Conservation (phyloP, 441 rosid genomes). For the Gossypium gossypioides region DNA sequence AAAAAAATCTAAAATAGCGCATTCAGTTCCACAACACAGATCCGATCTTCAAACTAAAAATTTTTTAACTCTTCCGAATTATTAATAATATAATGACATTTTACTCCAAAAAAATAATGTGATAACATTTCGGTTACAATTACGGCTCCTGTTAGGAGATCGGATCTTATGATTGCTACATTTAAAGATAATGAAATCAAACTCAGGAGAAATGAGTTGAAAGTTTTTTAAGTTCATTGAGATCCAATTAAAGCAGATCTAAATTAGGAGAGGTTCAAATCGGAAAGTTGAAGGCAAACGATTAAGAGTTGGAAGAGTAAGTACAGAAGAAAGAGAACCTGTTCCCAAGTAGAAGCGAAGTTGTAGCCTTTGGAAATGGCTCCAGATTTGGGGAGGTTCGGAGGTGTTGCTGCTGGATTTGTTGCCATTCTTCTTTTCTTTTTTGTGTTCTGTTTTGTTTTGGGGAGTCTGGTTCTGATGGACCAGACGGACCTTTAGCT, state of each 20-base stretch:
- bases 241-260: constrained; percentile 15
- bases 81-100: neutral
- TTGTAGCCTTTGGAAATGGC: constrained; percentile 87
- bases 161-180: neutral
- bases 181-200: neutral
- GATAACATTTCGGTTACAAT: neutral
- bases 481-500: neutral
- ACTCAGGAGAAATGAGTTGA: neutral
- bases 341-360: constrained; percentile 95
- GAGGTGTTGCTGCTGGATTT: constrained; percentile 36
- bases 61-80: neutral
- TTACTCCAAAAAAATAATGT: neutral
- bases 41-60: neutral
- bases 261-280: neutral
- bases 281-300: neutral
- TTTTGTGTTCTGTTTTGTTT: neutral
- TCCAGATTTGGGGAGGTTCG: constrained; percentile 57
- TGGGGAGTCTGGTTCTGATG: constrained; percentile 8
- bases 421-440: constrained; percentile 32
- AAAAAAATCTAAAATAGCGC: neutral
- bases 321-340: constrained; percentile 30
- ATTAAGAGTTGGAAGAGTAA: neutral
- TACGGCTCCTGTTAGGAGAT: neutral
- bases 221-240: neutral
- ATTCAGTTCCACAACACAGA: constrained; percentile 16